Conservation (phyloP, 805 yeast species). For the Wickerhamiella allomyrinae region DNA sequence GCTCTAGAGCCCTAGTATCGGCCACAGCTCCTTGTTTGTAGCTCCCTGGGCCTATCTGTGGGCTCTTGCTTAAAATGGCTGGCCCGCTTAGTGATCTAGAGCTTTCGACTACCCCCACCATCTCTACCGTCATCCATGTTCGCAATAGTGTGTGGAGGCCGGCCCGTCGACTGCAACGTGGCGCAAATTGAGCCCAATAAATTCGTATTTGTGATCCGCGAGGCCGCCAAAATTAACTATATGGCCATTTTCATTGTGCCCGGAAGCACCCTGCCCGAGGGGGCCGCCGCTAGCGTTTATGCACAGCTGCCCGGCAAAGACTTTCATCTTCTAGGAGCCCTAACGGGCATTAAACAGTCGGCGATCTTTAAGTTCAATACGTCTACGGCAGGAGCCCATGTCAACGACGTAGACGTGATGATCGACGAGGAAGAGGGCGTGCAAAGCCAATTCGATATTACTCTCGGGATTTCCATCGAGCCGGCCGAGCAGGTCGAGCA, state of each 20-base stretch:
- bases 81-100: background rate
- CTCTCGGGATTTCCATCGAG: conserved; percentile 85
- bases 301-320: conserved; percentile 60
- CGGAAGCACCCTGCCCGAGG: conserved; percentile 51
- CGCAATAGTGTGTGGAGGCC: conserved; percentile 64
- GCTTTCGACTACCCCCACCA: background rate
- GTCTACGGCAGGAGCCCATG: conserved; percentile 12
- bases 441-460: conserved; percentile 26
- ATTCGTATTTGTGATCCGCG: conserved; percentile 47
- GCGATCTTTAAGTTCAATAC: conserved; percentile 76
- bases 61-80: background rate
- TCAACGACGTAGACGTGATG: conserved; percentile 39
- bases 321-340: conserved; percentile 25
- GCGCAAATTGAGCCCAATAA: conserved; percentile 55
- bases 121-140: conserved; percentile 33
- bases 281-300: conserved; percentile 70
- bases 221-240: conserved; percentile 57
- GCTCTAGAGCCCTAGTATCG: conserved; percentile 15
- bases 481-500: conserved; percentile 52
- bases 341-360: conserved; percentile 52
- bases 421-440: conserved; percentile 35
- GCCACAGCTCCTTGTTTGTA: conserved; percentile 4
- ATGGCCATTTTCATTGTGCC: conserved; percentile 79
- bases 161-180: conserved; percentile 35
- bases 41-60: background rate